A percentile compares a stretch with the other conserved stretches of the same genome.
These are phyloP conservation scores for Apophysomyces variabilis DNA, from an alignment of 371 early-diverging fungal species.

Conservation along the genomic window DNA sequence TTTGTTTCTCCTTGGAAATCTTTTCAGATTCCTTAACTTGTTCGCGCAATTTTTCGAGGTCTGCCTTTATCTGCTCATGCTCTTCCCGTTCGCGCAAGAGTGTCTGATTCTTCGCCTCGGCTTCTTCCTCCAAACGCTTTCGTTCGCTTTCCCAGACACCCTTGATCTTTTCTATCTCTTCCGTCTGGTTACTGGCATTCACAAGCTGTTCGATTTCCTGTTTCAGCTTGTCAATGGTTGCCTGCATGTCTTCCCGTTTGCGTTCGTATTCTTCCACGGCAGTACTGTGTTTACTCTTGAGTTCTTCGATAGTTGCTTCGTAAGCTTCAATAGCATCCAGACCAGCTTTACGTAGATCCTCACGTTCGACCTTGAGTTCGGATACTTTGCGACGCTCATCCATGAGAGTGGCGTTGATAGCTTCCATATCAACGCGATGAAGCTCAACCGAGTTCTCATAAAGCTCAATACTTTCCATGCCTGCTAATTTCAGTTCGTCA, in stretches of 20 bases:
- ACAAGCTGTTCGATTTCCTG: conserved; percentile 55
- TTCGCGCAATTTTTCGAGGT: conserved; percentile 37
- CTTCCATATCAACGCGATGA: conserved; percentile 55
- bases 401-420: conserved; percentile 41
- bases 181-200: conserved; percentile 39
- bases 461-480: conserved; percentile 60
- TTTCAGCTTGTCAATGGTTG: conserved; percentile 51
- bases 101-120: conserved; percentile 36
- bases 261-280: conserved; percentile 26
- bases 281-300: conserved; percentile 35
- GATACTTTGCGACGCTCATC: conserved; percentile 48
- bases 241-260: conserved; percentile 38
- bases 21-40: conserved; percentile 51
- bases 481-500: conserved; percentile 52
- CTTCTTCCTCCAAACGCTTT: conserved; percentile 53
- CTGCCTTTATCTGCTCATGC: conserved; percentile 41
- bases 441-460: conserved; percentile 57
- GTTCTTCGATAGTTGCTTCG: conserved; percentile 43
- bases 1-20: conserved; percentile 35
- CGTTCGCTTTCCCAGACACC: conserved; percentile 63
- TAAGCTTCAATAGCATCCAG: conserved; percentile 44
- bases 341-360: conserved; percentile 43
- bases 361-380: conserved; percentile 34
- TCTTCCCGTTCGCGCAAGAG: conserved; percentile 36
- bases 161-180: conserved; percentile 52